These are phyloP conservation scores for Neurospora hispaniola DNA, from an alignment of 495 filamentous ascomycete genomes.

Conservation along the genomic window DNA sequence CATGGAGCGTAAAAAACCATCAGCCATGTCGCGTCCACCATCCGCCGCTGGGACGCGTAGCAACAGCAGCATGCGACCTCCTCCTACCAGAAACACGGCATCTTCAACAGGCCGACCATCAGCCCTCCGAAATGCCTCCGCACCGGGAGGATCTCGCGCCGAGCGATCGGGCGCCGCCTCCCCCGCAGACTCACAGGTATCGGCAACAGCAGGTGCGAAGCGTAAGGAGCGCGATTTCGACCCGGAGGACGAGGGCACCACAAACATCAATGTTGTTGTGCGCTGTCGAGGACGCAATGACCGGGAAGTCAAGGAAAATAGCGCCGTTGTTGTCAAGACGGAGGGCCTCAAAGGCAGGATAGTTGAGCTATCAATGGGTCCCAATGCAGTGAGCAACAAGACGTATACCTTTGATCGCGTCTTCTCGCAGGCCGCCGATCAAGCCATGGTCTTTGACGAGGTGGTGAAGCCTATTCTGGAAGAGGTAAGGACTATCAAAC, in stretches of 20 bases:
- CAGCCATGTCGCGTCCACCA: constrained; percentile 13
- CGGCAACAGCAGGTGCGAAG: constrained; percentile 49
- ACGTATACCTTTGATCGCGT: constrained; percentile 95
- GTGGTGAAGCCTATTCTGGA: constrained; percentile 85
- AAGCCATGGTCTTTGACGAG: constrained; percentile 85
- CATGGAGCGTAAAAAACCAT: constrained; percentile 24
- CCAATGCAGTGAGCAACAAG: constrained; percentile 86
- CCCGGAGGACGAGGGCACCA: constrained; percentile 54
- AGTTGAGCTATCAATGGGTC: constrained; percentile 85
- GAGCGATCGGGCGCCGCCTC: constrained; percentile 43
- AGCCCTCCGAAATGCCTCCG: constrained; percentile 9
- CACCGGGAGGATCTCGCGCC: constrained; percentile 19
- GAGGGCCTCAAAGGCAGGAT: constrained; percentile 75
- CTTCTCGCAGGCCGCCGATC: constrained; percentile 91
- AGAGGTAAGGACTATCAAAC: constrained; percentile 49
- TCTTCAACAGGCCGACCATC: constrained; percentile 5
- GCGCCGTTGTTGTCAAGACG: constrained; percentile 78
- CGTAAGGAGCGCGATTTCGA: constrained; percentile 79
- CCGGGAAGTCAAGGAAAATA: constrained; percentile 85
- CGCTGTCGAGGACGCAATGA: constrained; percentile 88
- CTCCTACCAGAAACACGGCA: constrained; percentile 5
- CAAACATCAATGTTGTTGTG: constrained; percentile 95
- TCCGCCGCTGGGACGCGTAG: constrained; percentile 10
- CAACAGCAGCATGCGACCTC: constrained; percentile 22
- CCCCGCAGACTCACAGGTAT: constrained; percentile 52